Evolutionary conservation across 2,329 filamentous ascomycete species (phyloP), one percentile per base, ranked within the genome.

Genomic region (Diaporthe caulivora): DNA sequence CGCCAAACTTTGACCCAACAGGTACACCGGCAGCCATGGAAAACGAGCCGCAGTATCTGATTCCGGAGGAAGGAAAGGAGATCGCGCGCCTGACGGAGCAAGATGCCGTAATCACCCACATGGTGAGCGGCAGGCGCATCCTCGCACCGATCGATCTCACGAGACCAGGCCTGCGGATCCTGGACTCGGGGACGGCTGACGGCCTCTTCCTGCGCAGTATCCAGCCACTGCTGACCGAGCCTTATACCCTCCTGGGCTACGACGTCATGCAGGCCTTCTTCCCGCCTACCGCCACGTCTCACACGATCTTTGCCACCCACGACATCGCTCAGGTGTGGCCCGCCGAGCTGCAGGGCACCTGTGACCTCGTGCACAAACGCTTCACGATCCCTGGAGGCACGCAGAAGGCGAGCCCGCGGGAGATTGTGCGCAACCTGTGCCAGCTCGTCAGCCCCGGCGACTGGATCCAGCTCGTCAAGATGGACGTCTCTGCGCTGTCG

Each of bases 391-490:
- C 55, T 10, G 55, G 55, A 13, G 55, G 55, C 18, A 58, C 55
- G 2, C 6, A 26, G 34, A 58, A 40, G 34, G 55, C 55, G 9
- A 24, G 31, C 31, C 55, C 55, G 34, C 55, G 31, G 9, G 31
- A 26, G 10, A 40, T 58, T 3, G 55, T 58, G 55, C 55, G 21
- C 13, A 40, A 40, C 34, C 55, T 58, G 34, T 58, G 54, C 54
- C 31, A 57, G 54, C 54, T 57, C 9, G 55, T 58, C 26, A 40
- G 18, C 31, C 55, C 34, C 21, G 55, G 55, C 10, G 55, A 21
- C 31, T 58, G 55, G 31, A 58, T 58, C 31, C 55, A 58, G 34
- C 55, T 58, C 34, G 55, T 58, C 34, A 34, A 58, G 55, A 40
- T 58, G 55, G 55, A 58, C 17, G 55, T 58, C 21, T 40, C 34